Evolutionary conservation across 768 basidiomycete genomes (phyloP).

Genomic region (Calocybe gangraenosa): DNA sequence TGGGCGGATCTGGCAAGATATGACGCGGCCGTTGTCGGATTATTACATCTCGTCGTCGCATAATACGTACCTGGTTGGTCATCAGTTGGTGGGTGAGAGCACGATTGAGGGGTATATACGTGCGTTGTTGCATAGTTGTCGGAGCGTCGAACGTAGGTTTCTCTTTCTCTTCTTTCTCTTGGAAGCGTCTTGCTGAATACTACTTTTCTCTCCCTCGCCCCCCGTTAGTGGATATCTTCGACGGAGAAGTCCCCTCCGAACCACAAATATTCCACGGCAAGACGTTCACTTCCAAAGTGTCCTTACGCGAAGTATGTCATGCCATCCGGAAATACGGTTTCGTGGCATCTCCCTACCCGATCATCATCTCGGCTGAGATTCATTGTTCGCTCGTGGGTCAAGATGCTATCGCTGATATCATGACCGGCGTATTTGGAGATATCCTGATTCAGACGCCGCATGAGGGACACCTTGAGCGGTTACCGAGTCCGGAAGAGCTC

Average conservation of each 20-base stretch:
- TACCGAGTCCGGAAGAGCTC: constrained; percentile 90
- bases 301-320: constrained; percentile 77
- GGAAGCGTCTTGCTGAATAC: not conserved
- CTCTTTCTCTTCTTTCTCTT: not conserved
- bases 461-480: constrained; percentile 41
- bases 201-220: constrained; percentile 18
- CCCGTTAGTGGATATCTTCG: constrained; percentile 96
- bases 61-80: constrained; percentile 85
- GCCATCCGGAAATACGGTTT: constrained; percentile 93
- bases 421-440: constrained; percentile 44
- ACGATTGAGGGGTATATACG: constrained; percentile 95
- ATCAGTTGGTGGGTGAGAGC: constrained; percentile 83
- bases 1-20: constrained; percentile 62
- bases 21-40: constrained; percentile 84
- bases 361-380: constrained; percentile 97
- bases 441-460: constrained; percentile 27
- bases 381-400: constrained; percentile 71
- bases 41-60: constrained; percentile 90
- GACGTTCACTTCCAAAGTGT: constrained; percentile 84
- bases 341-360: constrained; percentile 87
- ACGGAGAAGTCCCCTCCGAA: constrained; percentile 62
- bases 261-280: constrained; percentile 93
- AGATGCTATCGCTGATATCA: constrained; percentile 43
- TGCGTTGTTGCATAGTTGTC: constrained; percentile 82
- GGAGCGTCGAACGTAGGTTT: constrained; percentile 84